phyloP scores from a whole-genome alignment of 2,329 filamentous ascomycete genomes.

The Periconia sp. region DNA sequence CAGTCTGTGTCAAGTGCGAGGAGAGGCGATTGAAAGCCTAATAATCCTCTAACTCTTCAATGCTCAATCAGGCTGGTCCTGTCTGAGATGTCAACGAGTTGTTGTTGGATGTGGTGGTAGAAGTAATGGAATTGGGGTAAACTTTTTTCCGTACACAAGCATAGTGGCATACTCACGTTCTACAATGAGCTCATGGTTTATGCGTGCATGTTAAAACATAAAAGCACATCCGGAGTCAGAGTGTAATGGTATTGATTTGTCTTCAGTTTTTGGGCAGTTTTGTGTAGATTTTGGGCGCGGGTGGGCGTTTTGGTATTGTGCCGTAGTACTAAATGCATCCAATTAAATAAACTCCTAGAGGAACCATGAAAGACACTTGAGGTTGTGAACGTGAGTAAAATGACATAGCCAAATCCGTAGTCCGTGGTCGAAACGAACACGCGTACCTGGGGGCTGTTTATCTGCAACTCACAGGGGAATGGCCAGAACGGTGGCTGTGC shows the following conservation, averaged over 20 bases:
- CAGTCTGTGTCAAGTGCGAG: constrained; percentile 68
- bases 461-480: too few species aligned
- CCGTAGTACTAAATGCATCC: too few species aligned
- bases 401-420: too few species aligned
- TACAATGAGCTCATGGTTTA: background rate
- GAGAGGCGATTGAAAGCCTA: constrained; percentile 66
- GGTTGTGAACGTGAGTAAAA: too few species aligned
- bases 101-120: constrained; percentile 5
- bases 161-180: constrained; percentile 2
- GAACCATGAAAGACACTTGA: too few species aligned
- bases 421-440: too few species aligned
- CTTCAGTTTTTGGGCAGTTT: too few species aligned
- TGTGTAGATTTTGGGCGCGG: background rate
- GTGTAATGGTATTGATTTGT: background rate
- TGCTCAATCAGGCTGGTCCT: constrained; percentile 11
- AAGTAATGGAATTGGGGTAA: constrained; percentile 6
- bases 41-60: background rate
- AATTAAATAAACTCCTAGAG: too few species aligned
- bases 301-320: constrained; percentile 7
- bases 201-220: constrained; percentile 5
- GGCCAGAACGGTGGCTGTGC: too few species aligned
- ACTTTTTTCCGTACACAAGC: too few species aligned
- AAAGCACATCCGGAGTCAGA: constrained; percentile 7
- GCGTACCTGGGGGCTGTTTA: too few species aligned
- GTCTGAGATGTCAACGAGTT: background rate